Evolutionary conservation across 345 rosid species (phyloP).

Genomic region (Garcia nutans): DNA sequence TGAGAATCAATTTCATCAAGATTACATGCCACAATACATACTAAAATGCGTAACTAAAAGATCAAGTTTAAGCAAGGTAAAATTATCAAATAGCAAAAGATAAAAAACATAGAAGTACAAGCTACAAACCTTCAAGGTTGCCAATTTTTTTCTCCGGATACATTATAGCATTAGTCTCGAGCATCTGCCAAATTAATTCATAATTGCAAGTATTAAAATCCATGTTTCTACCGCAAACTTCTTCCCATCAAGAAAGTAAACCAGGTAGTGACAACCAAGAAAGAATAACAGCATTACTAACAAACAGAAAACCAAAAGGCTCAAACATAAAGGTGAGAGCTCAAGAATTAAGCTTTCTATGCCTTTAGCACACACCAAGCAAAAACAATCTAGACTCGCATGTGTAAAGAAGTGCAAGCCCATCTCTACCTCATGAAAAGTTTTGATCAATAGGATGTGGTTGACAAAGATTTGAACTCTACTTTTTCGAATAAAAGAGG

Average conservation of each 20-base stretch:
- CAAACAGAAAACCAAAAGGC: no score
- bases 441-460: background rate
- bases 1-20: background rate
- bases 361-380: background rate
- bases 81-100: background rate
- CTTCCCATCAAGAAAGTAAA: background rate
- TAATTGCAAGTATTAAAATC: background rate
- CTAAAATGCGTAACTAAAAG: background rate
- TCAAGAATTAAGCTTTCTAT: background rate
- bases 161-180: slow-evolving; percentile 38
- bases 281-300: background rate
- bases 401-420: background rate
- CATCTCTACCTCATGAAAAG: background rate
- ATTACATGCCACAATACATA: background rate
- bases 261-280: background rate
- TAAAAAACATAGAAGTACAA: background rate
- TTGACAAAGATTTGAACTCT: background rate
- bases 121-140: slow-evolving; percentile 64
- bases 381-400: background rate
- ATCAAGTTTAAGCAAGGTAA: background rate
- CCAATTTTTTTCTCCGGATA: slow-evolving; percentile 66
- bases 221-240: background rate
- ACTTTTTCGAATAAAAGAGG: background rate
- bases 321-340: background rate
- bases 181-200: slow-evolving; percentile 48